Base-by-base conservation (phyloP, 2,329 filamentous ascomycete species). In the Hysterium pulicare region DNA sequence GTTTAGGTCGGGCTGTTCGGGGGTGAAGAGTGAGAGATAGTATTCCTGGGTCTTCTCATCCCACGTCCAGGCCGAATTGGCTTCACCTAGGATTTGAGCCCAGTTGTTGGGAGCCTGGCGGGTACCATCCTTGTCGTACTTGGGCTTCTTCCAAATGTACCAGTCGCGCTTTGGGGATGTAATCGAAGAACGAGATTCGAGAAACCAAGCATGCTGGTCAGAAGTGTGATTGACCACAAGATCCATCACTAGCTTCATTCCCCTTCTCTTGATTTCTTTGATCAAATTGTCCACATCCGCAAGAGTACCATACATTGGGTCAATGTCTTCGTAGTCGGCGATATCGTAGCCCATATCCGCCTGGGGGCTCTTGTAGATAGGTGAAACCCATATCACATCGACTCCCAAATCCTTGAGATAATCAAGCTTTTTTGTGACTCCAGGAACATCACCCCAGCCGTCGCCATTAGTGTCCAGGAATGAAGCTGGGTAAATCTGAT, bases 1-100 rank as follows among this genome's bases (percentile, higher is more conserved):
- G 67, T 93, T 93, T n/a, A 93, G 73, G 54, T 93, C 88, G 0
- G 88, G 87, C 61, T 91, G 87, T 50, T 87, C 81, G 4, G 77
- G 77, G 5, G 83, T 81, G 62, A 88, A 94, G 9, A 93, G 74
- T 47, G 86, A 82, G 0, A 90, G 77, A 55, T 88, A 90, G 62
- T 88, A 90, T 64, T 90, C 82, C 36, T 76, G 73, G 0, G 85
- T 87, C n/a, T 67, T 60, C 50, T 86, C 81, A 54, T 90, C 86
- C 71, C 80, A 90, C 45, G 82, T 71, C 86, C 84, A 88, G 0
- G 76, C 74, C 45, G 72, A 79, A 40, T 77, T 77, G 10, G 75
- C 75, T 49, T 41, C 31, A n/a, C 62, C 64, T 81, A 86, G 68
- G 74, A 80, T 70, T 66, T 77, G 51, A 67, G 76, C 83, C 76